Conservation (phyloP, 2,329 filamentous ascomycete species). For the Arthrobotrys megalospora region DNA sequence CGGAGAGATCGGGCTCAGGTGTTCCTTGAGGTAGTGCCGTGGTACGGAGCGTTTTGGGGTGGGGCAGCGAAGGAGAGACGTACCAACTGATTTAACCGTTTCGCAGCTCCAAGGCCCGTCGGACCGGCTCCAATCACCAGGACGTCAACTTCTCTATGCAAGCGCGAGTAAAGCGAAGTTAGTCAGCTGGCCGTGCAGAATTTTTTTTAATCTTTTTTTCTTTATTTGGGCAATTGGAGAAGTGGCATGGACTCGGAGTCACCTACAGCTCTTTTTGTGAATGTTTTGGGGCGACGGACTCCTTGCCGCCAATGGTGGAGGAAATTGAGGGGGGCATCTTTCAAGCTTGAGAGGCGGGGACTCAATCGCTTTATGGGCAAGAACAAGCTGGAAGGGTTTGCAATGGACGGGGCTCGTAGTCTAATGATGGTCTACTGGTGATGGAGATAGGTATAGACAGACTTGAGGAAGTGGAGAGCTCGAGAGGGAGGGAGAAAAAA, state of each 20-base stretch:
- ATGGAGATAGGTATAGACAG: neutral
- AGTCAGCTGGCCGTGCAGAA: constrained; percentile 8
- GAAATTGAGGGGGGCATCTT: constrained; percentile 39
- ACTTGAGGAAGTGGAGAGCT: neutral
- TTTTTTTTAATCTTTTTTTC: neutral
- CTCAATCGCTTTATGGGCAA: neutral
- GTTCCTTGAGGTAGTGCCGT: constrained; percentile 1
- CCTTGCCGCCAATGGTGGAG: constrained; percentile 45
- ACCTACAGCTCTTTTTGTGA: constrained; percentile 41
- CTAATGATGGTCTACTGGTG: neutral
- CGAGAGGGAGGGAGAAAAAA: constrained; percentile 7
- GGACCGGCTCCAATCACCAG: constrained; percentile 98
- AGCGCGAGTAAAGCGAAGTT: neutral
- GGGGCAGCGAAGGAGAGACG: constrained; percentile 65
- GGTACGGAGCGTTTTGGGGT: constrained; percentile 2
- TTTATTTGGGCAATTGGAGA: neutral
- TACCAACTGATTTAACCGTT: constrained; percentile 97
- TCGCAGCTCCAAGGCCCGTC: constrained; percentile 96
- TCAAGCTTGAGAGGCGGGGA: neutral
- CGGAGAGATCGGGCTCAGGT: constrained; percentile 10
- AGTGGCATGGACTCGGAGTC: neutral
- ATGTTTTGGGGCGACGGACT: constrained; percentile 10
- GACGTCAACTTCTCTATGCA: constrained; percentile 86
- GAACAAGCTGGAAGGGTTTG: neutral
- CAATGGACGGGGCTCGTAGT: neutral